Base-by-base conservation (phyloP, 331 rosid species). In the Quercus phellos region DNA sequence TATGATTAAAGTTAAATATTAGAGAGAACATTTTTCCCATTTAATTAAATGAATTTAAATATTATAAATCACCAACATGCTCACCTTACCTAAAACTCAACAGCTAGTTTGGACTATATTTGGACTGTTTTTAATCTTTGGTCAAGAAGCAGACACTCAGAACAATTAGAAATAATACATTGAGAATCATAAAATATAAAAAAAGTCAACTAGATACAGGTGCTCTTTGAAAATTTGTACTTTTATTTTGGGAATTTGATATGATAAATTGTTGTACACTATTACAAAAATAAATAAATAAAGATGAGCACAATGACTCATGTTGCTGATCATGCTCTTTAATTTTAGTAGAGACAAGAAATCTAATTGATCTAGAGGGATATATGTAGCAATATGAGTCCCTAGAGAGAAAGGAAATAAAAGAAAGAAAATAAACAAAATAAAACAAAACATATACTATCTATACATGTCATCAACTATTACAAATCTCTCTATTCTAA, bases 391-490 rank as follows among this genome's bases (percentile, higher is more conserved):
- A 16, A 16, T 26, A 9, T 70, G 34, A 72, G 70, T 71, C 77
- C 75, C 26, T 30, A 27, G n/a, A 43, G 35, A n/a, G n/a, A 24
- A 13, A 55, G 1, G 58, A 14, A 66, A 66, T 18, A 24, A 13
- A 55, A 1, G 46, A 14, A 66, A 30, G 13, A 6, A 18, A 66
- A 22, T 10, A 51, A 77, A 58, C 14, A 22, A 38, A 27, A 69
- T 6, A 1, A 70, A 70, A 66, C n/a, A n/a, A 32, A 66, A 13
- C 68, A 46, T 34, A 16, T 51, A 22, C 1, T 30, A 12, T 50
- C 82, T 64, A 54, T 82, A 71, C 79, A 56, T n/a, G 58, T 75
- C 67, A 72, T 75, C 70, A 68, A 82, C 50, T 75, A 21, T 67
- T 29, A 64, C 50, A 68, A 35, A 46, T 46, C 43, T 35, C 38